phyloP scores from a whole-genome alignment of 2,329 filamentous ascomycete species.

The Didymella lethalis region DNA sequence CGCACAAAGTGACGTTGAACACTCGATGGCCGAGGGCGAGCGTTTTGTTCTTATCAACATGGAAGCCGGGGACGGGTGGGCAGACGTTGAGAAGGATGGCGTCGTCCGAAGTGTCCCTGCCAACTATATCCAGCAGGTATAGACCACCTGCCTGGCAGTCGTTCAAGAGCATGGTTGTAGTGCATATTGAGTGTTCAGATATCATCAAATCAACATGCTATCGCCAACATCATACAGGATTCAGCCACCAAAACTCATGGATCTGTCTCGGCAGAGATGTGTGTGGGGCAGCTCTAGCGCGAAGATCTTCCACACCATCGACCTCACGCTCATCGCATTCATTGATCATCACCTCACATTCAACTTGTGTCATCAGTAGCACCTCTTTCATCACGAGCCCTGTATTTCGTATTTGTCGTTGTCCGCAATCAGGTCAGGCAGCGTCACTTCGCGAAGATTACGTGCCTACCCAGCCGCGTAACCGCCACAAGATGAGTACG shows the following conservation, averaged over 20 bases:
- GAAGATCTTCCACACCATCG: not conserved
- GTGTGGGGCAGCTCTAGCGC: slow-evolving; percentile 3
- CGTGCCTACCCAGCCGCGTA: not conserved
- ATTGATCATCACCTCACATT: not conserved
- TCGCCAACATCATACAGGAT: not conserved
- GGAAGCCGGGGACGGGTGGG: slow-evolving; percentile 94
- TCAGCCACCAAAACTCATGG: not conserved
- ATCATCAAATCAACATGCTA: slow-evolving; percentile 3
- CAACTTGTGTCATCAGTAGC: not conserved
- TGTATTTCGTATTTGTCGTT: not conserved
- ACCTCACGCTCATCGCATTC: not conserved
- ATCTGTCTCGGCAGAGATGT: slow-evolving; percentile 3
- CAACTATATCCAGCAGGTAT: slow-evolving; percentile 85
- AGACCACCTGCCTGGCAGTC: slow-evolving; percentile 29
- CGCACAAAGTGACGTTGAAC: slow-evolving; percentile 84
- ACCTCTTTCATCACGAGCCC: not conserved
- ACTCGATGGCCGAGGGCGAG: slow-evolving; percentile 90
- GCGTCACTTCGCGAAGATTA: not conserved
- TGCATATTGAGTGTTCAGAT: slow-evolving; percentile 15
- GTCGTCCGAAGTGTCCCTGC: slow-evolving; percentile 88
- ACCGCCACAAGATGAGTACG: not conserved
- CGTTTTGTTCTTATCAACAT: slow-evolving; percentile 87
- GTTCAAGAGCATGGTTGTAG: slow-evolving; percentile 22
- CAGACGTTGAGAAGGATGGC: slow-evolving; percentile 92
- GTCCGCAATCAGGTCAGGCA: no score